Evolutionary conservation across 768 basidiomycete species (phyloP).

Genomic region (Coprinellus micaceus): DNA sequence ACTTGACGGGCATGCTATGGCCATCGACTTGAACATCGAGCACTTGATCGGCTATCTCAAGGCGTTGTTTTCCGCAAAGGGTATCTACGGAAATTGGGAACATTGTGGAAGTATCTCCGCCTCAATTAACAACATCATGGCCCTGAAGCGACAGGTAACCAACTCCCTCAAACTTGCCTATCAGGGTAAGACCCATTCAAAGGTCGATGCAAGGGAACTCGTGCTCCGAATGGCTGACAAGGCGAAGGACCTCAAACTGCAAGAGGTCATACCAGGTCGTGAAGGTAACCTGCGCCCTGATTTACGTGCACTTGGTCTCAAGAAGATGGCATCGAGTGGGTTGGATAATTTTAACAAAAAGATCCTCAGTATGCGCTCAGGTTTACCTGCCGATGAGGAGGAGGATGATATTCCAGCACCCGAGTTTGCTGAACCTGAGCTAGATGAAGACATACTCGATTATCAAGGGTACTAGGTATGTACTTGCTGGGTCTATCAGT

Average conservation of each 20-base stretch:
- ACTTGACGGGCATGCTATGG: constrained; percentile 30
- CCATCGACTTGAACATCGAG: constrained; percentile 34
- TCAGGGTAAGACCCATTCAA: background rate
- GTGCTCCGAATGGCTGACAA: background rate
- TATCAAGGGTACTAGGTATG: too few relatives aligned
- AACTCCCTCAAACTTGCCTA: background rate
- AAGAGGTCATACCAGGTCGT: background rate
- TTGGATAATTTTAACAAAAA: constrained; percentile 34
- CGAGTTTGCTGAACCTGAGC: constrained; percentile 13
- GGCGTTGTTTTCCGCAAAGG: constrained; percentile 13
- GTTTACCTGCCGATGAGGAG: constrained; percentile 7
- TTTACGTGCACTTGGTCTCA: background rate
- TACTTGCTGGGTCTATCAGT: too few relatives aligned
- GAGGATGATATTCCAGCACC: too few relatives aligned
- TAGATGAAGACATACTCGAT: constrained; percentile 15
- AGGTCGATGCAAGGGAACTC: background rate
- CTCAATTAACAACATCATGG: constrained; percentile 1
- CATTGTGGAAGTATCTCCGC: background rate
- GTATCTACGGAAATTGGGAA: background rate
- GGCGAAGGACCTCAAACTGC: background rate
- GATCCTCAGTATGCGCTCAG: constrained; percentile 14
- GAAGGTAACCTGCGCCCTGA: background rate
- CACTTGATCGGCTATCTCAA: constrained; percentile 33
- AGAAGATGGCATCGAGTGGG: constrained; percentile 18
- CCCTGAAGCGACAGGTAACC: background rate